Evolutionary conservation across 129 eudicot species (phyloP).

Genomic region (Pseudognaphalium luteoalbum): DNA sequence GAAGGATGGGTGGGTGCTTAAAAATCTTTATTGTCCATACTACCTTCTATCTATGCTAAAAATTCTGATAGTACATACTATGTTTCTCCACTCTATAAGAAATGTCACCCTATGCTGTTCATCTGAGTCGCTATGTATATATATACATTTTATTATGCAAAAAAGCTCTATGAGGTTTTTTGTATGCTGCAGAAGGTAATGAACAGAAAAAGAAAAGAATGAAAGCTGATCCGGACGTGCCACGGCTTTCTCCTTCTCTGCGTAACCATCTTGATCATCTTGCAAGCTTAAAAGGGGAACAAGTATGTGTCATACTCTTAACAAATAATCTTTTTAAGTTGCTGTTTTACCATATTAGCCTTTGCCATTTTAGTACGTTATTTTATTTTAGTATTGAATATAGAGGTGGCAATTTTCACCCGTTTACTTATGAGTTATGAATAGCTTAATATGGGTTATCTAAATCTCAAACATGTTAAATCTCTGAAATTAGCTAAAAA

Average conservation of each 20-base stretch:
- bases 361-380: not conserved
- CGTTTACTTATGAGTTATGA: not conserved
- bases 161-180: slow-evolving; percentile 17
- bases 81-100: not conserved
- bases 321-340: slow-evolving; percentile 2
- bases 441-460: not conserved
- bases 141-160: too few species aligned
- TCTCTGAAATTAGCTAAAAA: not conserved
- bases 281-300: slow-evolving; percentile 92
- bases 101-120: too few species aligned
- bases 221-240: slow-evolving; percentile 65
- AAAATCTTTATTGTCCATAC: not conserved
- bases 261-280: slow-evolving; percentile 69
- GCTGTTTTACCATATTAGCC: not conserved
- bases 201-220: slow-evolving; percentile 73
- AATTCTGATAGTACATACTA: not conserved
- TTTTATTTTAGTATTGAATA: slow-evolving; percentile 2
- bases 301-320: slow-evolving; percentile 42
- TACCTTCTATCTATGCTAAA: not conserved
- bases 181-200: slow-evolving; percentile 58
- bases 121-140: not conserved
- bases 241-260: slow-evolving; percentile 72
- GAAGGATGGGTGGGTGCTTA: slow-evolving; percentile 67
- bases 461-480: not conserved
- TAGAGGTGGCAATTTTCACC: not conserved